phyloP scores from a whole-genome alignment of 1,139 yeast species.

The Yamadazyma conglobata region DNA sequence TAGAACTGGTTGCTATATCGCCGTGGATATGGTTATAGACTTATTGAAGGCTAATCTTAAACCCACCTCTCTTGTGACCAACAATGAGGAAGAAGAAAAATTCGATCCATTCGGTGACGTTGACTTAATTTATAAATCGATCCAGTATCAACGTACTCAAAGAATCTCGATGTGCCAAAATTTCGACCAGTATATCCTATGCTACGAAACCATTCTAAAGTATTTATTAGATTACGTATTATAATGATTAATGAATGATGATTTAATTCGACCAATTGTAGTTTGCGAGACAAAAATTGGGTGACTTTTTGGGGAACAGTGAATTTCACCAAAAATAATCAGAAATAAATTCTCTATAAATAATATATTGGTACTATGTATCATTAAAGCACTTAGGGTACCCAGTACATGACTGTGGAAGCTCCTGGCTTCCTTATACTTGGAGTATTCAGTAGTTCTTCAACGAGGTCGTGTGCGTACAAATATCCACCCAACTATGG shows the following conservation, averaged over 20 bases:
- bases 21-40: slow-evolving; percentile 37
- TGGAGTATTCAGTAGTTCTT: too few species aligned
- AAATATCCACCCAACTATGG: too few species aligned
- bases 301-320: too few species aligned
- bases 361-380: too few species aligned
- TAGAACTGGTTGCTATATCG: slow-evolving; percentile 73
- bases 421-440: too few species aligned
- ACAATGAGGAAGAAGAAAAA: slow-evolving; percentile 7
- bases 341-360: too few species aligned
- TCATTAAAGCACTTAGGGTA: too few species aligned
- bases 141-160: slow-evolving; percentile 41
- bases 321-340: too few species aligned
- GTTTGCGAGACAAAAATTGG: too few species aligned
- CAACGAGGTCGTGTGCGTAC: too few species aligned
- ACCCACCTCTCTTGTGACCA: neutral
- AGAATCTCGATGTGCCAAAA: slow-evolving; percentile 47
- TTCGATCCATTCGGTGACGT: slow-evolving; percentile 21
- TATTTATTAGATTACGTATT: slow-evolving; percentile 18
- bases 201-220: slow-evolving; percentile 38
- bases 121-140: slow-evolving; percentile 52
- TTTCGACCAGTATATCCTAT: slow-evolving; percentile 41
- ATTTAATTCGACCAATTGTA: too few species aligned
- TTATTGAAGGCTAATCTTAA: slow-evolving; percentile 9
- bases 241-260: slow-evolving; percentile 11
- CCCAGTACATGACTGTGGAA: too few species aligned